phyloP scores from a whole-genome alignment of 257 asterid genomes.

The Solanum neorickii region DNA sequence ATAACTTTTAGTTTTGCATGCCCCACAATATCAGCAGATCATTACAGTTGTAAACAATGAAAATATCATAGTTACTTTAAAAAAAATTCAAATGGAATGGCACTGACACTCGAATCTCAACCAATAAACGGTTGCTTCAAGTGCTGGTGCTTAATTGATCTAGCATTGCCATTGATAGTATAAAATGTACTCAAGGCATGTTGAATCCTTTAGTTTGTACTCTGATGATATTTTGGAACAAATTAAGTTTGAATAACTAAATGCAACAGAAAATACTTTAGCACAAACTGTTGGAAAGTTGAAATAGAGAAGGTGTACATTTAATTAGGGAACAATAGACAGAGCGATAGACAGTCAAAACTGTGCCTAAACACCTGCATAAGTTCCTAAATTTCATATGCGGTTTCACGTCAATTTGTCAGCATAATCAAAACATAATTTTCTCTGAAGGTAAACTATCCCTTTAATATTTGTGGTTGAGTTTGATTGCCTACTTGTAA shows the following conservation, averaged over 20 bases:
- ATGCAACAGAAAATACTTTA: not conserved
- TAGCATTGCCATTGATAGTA: not conserved
- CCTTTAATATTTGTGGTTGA: too few relatives aligned
- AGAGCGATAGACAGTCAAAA: not conserved
- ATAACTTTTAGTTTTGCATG: too few relatives aligned
- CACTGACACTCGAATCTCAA: not conserved
- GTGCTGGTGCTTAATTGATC: not conserved
- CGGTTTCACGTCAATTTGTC: not conserved
- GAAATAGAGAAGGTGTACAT: not conserved
- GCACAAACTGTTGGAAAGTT: not conserved
- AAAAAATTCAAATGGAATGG: not conserved
- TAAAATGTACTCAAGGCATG: not conserved
- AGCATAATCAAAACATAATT: not conserved
- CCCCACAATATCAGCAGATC: too few relatives aligned
- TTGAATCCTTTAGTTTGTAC: not conserved
- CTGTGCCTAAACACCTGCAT: not conserved
- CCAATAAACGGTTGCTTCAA: not conserved
- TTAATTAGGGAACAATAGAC: not conserved
- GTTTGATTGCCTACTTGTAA: too few relatives aligned
- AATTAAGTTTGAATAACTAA: not conserved
- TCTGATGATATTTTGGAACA: not conserved
- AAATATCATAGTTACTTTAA: not conserved
- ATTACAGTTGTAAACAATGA: not conserved
- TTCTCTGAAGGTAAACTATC: too few relatives aligned
- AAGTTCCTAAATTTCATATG: not conserved